Evolutionary conservation across 371 early-diverging fungal genomes (phyloP).

Genomic region (Caulochytrium protostelioides): DNA sequence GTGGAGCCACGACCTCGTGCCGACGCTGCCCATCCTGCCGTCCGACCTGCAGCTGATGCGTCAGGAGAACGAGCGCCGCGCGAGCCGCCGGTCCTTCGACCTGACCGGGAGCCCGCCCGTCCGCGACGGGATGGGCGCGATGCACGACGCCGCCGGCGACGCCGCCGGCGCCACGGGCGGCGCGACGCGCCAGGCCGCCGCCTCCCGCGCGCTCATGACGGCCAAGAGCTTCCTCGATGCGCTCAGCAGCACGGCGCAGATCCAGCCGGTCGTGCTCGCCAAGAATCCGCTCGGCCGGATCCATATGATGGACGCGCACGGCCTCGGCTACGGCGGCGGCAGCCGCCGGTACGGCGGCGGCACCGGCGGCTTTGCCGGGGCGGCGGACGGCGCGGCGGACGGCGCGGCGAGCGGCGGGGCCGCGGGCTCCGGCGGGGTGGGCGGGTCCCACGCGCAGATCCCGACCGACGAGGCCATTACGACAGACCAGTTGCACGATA

Average conservation of each 20-base stretch:
- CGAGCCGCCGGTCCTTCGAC: too few species aligned
- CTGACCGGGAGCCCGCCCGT: too few species aligned
- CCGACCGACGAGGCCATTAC: background rate
- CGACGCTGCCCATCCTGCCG: slow-evolving; percentile 3
- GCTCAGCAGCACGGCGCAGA: slow-evolving; percentile 8
- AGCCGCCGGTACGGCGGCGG: background rate
- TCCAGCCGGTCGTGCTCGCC: slow-evolving; percentile 11
- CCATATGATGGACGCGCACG: background rate
- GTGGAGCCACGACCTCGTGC: slow-evolving; percentile 17
- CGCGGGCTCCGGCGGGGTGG: background rate
- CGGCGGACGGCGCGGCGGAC: background rate
- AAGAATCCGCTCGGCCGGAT: slow-evolving; percentile 18
- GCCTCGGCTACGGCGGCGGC: background rate
- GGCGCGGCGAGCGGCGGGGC: too few species aligned
- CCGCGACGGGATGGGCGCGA: too few species aligned
- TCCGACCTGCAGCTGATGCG: background rate
- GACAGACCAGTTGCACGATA: slow-evolving; percentile 3
- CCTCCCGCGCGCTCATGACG: too few species aligned
- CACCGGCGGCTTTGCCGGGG: background rate
- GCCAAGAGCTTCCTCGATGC: slow-evolving; percentile 13
- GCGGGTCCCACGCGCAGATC: background rate
- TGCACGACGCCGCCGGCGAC: too few species aligned
- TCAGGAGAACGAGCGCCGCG: background rate
- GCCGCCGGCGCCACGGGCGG: too few species aligned
- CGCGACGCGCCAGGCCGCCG: too few species aligned